phyloP scores from a whole-genome alignment of 768 basidiomycete genomes.

The Tricholoma saponaceum region DNA sequence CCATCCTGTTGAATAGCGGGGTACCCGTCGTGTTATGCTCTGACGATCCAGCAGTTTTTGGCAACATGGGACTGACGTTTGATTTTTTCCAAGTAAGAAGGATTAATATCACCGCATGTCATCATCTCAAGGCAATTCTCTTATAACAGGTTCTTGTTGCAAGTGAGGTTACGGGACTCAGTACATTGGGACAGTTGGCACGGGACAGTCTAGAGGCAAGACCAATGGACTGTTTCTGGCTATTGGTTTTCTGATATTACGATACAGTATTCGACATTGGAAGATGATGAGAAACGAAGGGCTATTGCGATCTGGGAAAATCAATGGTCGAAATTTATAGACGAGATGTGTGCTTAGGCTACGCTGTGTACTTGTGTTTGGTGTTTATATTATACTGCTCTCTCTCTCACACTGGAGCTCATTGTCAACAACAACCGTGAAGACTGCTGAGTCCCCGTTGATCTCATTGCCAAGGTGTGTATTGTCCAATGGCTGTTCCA shows the following conservation, averaged over 20 bases:
- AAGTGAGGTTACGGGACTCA: conserved; percentile 63
- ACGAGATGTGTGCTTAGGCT: conserved; percentile 1
- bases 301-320: conserved; percentile 43
- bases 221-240: background rate
- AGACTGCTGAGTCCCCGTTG: background rate
- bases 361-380: conserved; percentile 13
- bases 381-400: background rate
- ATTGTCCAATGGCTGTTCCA: conserved; percentile 20
- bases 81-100: conserved; percentile 68
- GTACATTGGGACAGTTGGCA: conserved; percentile 58
- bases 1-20: conserved; percentile 67
- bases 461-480: conserved; percentile 19
- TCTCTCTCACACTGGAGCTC: background rate
- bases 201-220: conserved; percentile 61
- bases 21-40: conserved; percentile 68
- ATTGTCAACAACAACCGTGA: background rate
- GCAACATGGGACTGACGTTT: conserved; percentile 73
- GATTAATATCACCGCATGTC: background rate
- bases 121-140: background rate
- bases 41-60: conserved; percentile 76
- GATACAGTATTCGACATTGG: conserved; percentile 50
- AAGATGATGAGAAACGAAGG: conserved; percentile 37
- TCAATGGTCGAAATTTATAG: conserved; percentile 16
- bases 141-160: conserved; percentile 52
- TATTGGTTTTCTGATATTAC: background rate